Base-by-base conservation (phyloP, 2,329 filamentous ascomycete species). In the Botryotinia convoluta region DNA sequence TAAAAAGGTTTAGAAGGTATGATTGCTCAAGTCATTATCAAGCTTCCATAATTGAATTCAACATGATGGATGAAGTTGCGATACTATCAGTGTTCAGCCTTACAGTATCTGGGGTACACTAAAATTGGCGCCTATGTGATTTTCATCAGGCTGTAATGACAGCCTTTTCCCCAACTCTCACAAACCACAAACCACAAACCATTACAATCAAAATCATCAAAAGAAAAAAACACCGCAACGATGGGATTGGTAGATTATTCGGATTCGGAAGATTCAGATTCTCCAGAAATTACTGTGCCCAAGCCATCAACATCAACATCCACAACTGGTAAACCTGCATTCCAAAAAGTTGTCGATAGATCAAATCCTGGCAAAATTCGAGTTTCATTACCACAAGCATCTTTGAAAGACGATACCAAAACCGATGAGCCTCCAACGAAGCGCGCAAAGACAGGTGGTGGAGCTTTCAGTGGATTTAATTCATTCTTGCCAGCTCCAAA, bases 401-500 rank as follows among this genome's bases (percentile, higher is more conserved):
- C 82, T 4, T 78, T 81, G 37, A 82, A 83, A 67, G 81, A 83
- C 20, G 80, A 77, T 35, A 78, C 5, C 76, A 81, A 76, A 37
- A 82, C 81, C 72, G 85, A 87, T 39, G 85, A 85, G 39, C 91
- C 91, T 0, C 91, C 92, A 0, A 86, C 91, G 1, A 97, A 97
- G 81, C 90, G 91, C 74, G 86, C 88, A 29, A 90, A 90, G 68
- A 88, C 88, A 2, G 87, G 86, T 35, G 76, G 87, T 5, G 89
- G 90, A 42, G 87, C 88, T 7, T 95, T 97, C 78, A 88, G 92
- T 69, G 92, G 91, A 3, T 96, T 98, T 84, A 96, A 95, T 81
- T 91, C 94, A 2, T 90, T 97, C 77, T 86, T 98, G 32, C 95
- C 95, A 4, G 87, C 95, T 39, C 95, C 95, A 6, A 98, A 97